Evolutionary conservation across 352 stramenopile species (phyloP), one percentile per base, ranked within the genome.

Genomic region (Pythium aphanidermatum): DNA sequence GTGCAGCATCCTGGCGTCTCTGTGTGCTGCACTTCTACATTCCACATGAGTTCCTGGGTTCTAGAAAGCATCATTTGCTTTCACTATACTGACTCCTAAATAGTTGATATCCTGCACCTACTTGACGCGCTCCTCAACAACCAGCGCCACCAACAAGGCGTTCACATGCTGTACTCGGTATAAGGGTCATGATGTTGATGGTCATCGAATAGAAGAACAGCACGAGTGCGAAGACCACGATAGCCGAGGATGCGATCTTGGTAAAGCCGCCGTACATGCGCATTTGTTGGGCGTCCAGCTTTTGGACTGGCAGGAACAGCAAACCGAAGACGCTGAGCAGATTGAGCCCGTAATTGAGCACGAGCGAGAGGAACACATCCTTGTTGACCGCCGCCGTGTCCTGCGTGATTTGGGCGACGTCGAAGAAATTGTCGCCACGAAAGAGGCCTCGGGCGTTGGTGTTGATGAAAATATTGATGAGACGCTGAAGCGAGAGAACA

Each of bases 311-410:
- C 31, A 88, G 57, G 41, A 85, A 39, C 24, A 70, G 51, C 31
- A 83, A 55, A 13, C 68, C 72, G n/a, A 73, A 63, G 44, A 81
- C 70, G 11, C 62, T 46, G 34, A 87, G 44, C 0, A 60, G 54
- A 46, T 87, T 71, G 20, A 87, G 70, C 49, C 48, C 51, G 56
- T 72, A 87, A 25, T 64, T 52, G 39, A 87, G 68, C 25, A 87
- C 59, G 28, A 87, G 56, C 34, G 66, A 34, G 25, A 68, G 38
- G 29, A 48, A 65, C 23, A 68, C 51, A n/a, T n/a, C n/a, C n/a
- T n/a, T n/a, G n/a, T n/a, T n/a, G n/a, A n/a, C n/a, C n/a, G n/a
- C n/a, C n/a, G n/a, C n/a, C n/a, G n/a, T n/a, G n/a, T n/a, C n/a
- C n/a, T n/a, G n/a, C 32, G 55, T 64, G 26, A 55, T 46, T 2